Base-by-base conservation (phyloP, 768 basidiomycete genomes). In the Mycena epipterygia region DNA sequence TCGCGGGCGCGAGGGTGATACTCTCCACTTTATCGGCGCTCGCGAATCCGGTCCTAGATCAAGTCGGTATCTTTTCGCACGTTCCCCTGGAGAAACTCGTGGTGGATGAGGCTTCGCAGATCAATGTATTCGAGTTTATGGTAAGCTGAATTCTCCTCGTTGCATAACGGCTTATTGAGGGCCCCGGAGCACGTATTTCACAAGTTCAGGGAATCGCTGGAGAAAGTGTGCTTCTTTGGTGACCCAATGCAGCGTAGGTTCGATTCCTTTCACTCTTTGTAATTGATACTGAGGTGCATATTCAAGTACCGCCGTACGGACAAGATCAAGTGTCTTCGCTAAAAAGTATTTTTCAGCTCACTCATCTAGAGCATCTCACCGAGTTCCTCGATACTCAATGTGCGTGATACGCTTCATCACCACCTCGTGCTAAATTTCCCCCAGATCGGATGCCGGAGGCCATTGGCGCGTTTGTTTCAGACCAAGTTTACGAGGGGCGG, bases 21-120 rank as follows among this genome's bases (percentile, higher is more conserved):
- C 76, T 89, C 1, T 88, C 85, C 78, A 89, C 88, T 0, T 58
- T 88, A 19, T 80, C 81, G 68, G 89, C 86, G 85, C 67, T 88
- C 17, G 83, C 84, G 13, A 78, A 83, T 30, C 62, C 63, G 19
- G 41, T 41, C 30, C 35, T 65, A 44, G 61, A 63, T 21, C 61
- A 63, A 29, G 61, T 41, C 51, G 63, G 63, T 27, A 64, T 64
- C 39, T 64, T 55, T 53, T 29, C 29, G n/a, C 63, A 53, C 21
- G 2, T 64, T 27, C 63, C 63, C 19, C n/a, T 64, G 25, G 81
- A 80, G 29, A 77, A 81, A n/a, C 80, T 89, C 1, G 81, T 89
- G n/a, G 79, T 89, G n/a, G 88, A 89, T 64, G 88, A 89, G 75
- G 88, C 87, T 2, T 88, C 86, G 6, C 88, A 89, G 62, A 88